Evolutionary conservation across 768 basidiomycete genomes (phyloP).

Genomic region (Russula sp.): DNA sequence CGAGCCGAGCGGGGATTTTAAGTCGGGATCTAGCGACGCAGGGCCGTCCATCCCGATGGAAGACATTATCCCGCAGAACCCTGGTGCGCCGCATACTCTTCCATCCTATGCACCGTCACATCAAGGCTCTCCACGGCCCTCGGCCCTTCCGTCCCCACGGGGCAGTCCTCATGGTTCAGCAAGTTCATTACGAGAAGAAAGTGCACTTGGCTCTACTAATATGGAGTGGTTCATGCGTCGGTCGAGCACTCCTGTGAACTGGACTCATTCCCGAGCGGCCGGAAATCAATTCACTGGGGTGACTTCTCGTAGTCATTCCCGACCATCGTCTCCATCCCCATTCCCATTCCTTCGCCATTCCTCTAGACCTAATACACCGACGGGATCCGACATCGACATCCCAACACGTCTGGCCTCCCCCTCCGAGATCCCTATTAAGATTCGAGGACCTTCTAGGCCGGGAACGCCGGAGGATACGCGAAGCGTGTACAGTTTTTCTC

Average conservation of each 20-base stretch:
- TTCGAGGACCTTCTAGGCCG: constrained; percentile 8
- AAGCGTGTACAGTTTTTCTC: neutral
- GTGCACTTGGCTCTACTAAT: no score
- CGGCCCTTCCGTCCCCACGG: no score
- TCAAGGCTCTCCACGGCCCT: neutral
- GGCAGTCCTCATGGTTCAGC: neutral
- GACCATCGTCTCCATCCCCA: neutral
- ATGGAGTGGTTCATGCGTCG: neutral
- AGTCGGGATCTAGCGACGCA: neutral
- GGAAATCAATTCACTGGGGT: constrained; percentile 3
- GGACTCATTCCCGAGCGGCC: constrained; percentile 2
- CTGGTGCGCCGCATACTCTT: neutral
- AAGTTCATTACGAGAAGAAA: neutral
- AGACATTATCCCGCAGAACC: neutral
- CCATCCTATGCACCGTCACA: neutral
- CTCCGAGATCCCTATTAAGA: neutral
- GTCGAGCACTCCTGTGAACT: neutral
- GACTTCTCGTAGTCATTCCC: neutral
- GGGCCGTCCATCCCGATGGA: neutral
- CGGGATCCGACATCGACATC: no score
- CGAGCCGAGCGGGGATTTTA: neutral
- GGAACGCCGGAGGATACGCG: neutral
- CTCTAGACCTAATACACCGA: neutral
- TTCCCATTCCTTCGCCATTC: neutral
- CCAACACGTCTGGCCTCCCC: neutral